Base-by-base conservation (phyloP, 2,329 filamentous ascomycete genomes). In the Alternaria ventricosa region DNA sequence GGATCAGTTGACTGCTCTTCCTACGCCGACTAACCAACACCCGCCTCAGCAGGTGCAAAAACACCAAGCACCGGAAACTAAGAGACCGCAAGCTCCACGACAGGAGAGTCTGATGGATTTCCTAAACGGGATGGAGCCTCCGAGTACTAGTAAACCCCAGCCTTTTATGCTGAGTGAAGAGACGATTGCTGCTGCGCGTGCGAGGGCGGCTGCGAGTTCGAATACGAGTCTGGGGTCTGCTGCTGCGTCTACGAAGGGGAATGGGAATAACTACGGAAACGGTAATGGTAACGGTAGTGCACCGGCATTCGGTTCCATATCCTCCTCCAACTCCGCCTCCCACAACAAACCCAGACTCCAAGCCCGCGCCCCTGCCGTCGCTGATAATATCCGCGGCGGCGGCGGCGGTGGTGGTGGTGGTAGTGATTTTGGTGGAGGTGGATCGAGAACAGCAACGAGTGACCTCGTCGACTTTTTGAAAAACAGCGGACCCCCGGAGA, bases 71-170 rank as follows among this genome's bases (percentile, higher is more conserved):
- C 18, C 41, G n/a, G 11, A n/a, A 13, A 10, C 44, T 36, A 36
- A 36, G 22, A 12, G 45, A 11, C 23, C 27, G 20, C 57, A 28
- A 27, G 22, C 62, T 5, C 56, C 65, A 0, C 64, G 41, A 71
- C 82, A 74, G 74, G 81, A 94, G 79, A 91, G 88, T 66, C 78
- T 94, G 53, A 87, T 90, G 30, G 92, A 94, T 67, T 94, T 94
- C 74, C 78, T 94, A 44, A 87, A 86, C 63, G 92, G 88, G 77
- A 89, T 87, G 63, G 86, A 90, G 43, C 91, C 92, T 6, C 90
- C 91, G 5, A 60, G 71, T 6, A 68, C 61, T 12, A 72, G 68
- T 45, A 69, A 71, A 49, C 75, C 79, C 4, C 68, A 79, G 54
- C 78, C 79, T 0, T 76, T 81, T 41, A 55, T 77, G 50, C 69